Percentiles rank a stretch among this genome's conserved stretches.
Evolutionary conservation across 805 yeast species (phyloP).

Genomic region (Grigorovia jiainica): DNA sequence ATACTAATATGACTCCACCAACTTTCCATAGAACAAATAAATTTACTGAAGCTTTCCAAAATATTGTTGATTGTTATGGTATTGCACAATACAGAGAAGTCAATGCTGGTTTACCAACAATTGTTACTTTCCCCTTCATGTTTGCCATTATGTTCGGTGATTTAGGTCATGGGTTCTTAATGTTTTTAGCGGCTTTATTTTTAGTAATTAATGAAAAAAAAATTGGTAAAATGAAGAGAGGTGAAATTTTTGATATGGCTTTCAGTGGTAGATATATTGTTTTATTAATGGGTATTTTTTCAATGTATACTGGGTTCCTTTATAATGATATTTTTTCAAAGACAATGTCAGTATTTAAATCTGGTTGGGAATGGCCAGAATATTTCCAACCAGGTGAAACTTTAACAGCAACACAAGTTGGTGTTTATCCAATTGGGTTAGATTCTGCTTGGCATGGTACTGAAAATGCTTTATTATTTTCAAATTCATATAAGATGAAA

Average conservation of each 20-base stretch:
- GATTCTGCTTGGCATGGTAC: slow-evolving; percentile 79
- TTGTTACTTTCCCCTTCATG: slow-evolving; percentile 72
- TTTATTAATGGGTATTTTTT: slow-evolving; percentile 59
- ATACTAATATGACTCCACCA: slow-evolving; percentile 61
- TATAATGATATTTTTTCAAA: slow-evolving; percentile 67
- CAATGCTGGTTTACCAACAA: slow-evolving; percentile 66
- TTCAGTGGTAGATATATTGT: slow-evolving; percentile 61
- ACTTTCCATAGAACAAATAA: slow-evolving; percentile 63
- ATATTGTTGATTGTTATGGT: slow-evolving; percentile 69
- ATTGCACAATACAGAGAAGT: slow-evolving; percentile 67
- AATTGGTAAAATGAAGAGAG: slow-evolving; percentile 49
- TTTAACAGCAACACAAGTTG: slow-evolving; percentile 39
- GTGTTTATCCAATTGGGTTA: slow-evolving; percentile 52
- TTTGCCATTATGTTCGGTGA: slow-evolving; percentile 82
- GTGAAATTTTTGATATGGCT: slow-evolving; percentile 73
- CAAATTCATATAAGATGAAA: slow-evolving; percentile 72
- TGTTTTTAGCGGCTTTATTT: slow-evolving; percentile 44
- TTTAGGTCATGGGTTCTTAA: slow-evolving; percentile 64
- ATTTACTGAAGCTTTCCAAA: slow-evolving; percentile 60
- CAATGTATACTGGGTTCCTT: slow-evolving; percentile 65
- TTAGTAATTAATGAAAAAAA: slow-evolving; percentile 47
- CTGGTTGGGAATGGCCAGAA: slow-evolving; percentile 63
- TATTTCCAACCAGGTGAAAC: slow-evolving; percentile 41
- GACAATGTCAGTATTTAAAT: slow-evolving; percentile 54
- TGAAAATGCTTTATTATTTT: slow-evolving; percentile 57